Evolutionary conservation across 116 monocot species (phyloP).

Genomic region (Zostera marina): DNA sequence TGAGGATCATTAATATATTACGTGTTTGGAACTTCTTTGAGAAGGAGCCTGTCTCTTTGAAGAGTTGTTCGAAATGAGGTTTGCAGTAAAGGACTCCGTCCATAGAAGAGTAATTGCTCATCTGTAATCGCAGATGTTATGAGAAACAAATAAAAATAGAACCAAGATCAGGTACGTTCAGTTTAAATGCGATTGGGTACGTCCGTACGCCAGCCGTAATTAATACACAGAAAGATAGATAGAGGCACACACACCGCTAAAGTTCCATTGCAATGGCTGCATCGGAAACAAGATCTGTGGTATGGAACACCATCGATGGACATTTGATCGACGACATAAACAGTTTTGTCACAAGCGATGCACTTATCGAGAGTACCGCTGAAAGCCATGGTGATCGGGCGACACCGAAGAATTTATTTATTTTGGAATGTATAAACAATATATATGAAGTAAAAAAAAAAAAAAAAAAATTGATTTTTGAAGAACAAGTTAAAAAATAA

Average conservation of each 20-base stretch:
- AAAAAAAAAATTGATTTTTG: no score
- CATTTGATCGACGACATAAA: constrained; percentile 33
- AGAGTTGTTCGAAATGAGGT: constrained; percentile 74
- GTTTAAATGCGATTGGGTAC: no score
- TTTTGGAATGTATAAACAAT: no score
- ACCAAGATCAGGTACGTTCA: no score
- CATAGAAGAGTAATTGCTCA: constrained; percentile 67
- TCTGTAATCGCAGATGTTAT: constrained; percentile 11
- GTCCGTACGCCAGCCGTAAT: no score
- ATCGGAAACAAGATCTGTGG: constrained; percentile 43
- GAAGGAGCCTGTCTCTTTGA: constrained; percentile 67
- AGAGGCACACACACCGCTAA: constrained; percentile 28
- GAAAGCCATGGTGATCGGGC: constrained; percentile 21
- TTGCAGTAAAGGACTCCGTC: constrained; percentile 77
- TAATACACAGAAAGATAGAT: no score
- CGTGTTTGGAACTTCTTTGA: constrained; percentile 42
- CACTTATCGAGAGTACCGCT: constrained; percentile 45
- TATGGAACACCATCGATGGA: constrained; percentile 30
- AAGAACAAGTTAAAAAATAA: no score
- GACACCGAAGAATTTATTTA: no score
- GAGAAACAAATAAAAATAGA: no score
- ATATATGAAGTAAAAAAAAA: no score
- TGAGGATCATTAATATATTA: constrained; percentile 1
- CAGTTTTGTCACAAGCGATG: constrained; percentile 45
- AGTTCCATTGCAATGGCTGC: constrained; percentile 46